Percentiles rank a stretch among this genome's conserved stretches.
Conservation (phyloP, 495 filamentous ascomycete genomes). For the Neurospora discreta region DNA sequence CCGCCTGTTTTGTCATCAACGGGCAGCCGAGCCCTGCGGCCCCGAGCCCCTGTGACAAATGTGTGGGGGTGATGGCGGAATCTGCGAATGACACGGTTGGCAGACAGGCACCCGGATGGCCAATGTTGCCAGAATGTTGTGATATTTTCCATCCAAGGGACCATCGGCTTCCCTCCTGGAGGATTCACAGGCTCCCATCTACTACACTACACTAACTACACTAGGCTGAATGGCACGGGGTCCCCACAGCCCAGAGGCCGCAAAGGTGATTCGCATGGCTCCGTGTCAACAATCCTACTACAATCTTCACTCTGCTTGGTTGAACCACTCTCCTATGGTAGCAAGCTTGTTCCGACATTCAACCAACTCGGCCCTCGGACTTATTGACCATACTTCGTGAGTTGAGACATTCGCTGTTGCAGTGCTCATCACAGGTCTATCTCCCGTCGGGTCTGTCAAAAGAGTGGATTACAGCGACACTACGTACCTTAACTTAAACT, state of each 20-base stretch:
- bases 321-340: neutral
- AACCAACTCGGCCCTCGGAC: neutral
- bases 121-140: conserved; percentile 25
- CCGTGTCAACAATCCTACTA: neutral
- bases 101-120: neutral
- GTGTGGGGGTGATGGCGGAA: conserved; percentile 10
- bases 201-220: neutral
- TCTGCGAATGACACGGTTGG: conserved; percentile 3
- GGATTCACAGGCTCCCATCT: neutral
- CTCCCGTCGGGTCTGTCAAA: neutral
- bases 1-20: neutral
- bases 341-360: neutral
- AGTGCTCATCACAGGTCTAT: neutral
- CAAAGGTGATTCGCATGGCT: neutral
- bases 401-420: neutral
- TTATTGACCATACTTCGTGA: neutral
- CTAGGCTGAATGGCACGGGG: neutral
- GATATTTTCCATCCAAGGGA: conserved; percentile 12
- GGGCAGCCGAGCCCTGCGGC: neutral
- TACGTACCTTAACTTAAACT: neutral
- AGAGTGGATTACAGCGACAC: neutral
- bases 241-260: neutral
- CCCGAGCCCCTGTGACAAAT: conserved; percentile 9
- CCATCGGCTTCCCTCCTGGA: neutral
- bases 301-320: neutral